A percentile compares a stretch with the other conserved stretches of the same genome.
Evolutionary conservation across 2,329 filamentous ascomycete species (phyloP).

Genomic region (Coniella vitis): DNA sequence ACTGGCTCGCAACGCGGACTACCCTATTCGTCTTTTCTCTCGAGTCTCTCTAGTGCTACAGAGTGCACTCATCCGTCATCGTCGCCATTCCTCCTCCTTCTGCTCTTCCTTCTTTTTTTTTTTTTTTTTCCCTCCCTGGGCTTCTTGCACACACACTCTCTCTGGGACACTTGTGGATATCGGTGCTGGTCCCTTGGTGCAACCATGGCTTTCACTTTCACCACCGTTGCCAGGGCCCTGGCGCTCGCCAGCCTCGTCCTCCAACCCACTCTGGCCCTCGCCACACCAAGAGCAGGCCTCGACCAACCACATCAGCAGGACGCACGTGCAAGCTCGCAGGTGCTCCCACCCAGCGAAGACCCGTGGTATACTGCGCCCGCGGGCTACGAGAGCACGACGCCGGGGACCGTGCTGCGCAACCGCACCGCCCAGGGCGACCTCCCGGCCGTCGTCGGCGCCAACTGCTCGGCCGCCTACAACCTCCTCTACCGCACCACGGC

Average conservation of each 20-base stretch:
- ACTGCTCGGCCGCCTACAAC: conserved; percentile 22
- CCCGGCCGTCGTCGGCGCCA: neutral
- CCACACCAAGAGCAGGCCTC: neutral
- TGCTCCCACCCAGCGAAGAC: conserved; percentile 5
- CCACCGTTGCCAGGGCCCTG: neutral
- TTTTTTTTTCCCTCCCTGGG: too few relatives aligned
- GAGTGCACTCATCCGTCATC: too few relatives aligned
- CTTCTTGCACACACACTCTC: too few relatives aligned
- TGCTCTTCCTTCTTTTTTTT: too few relatives aligned
- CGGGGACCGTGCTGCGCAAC: conserved; percentile 8
- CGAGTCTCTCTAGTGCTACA: too few relatives aligned
- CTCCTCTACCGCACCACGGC: conserved; percentile 31
- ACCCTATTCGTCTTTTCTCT: too few relatives aligned
- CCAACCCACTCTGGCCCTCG: neutral
- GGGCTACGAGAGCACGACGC: conserved; percentile 1
- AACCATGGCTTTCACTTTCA: neutral
- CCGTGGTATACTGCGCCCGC: conserved; percentile 9
- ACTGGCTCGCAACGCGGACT: too few relatives aligned
- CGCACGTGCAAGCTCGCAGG: neutral
- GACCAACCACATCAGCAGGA: neutral
- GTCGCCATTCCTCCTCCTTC: too few relatives aligned
- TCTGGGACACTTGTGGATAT: too few relatives aligned
- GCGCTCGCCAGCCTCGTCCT: neutral
- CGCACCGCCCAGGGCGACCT: conserved; percentile 2
- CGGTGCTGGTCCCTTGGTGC: too few relatives aligned